A percentile compares a stretch with the other conserved stretches of the same genome.
Evolutionary conservation across 495 filamentous ascomycete genomes (phyloP).

Genomic region (Hypoxylon fuscum): DNA sequence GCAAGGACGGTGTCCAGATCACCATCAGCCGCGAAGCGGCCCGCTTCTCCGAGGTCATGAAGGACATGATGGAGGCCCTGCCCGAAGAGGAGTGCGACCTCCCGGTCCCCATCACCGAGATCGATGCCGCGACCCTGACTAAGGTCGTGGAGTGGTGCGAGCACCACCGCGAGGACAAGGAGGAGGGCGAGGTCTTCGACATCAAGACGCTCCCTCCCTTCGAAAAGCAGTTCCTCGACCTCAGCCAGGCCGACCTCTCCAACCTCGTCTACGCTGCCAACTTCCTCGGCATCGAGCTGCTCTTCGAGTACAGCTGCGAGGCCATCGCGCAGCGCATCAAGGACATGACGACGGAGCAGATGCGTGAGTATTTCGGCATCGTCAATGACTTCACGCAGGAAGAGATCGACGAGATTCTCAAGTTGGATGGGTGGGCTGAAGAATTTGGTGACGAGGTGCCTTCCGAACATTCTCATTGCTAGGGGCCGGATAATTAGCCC

Average conservation of each 20-base stretch:
- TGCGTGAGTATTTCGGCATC: constrained; percentile 80
- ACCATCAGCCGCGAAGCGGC: constrained; percentile 5
- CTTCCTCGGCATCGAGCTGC: constrained; percentile 76
- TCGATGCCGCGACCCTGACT: neutral
- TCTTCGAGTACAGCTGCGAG: constrained; percentile 74
- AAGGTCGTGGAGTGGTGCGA: constrained; percentile 9
- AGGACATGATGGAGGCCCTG: constrained; percentile 16
- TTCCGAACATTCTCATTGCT: too few species aligned
- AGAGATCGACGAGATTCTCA: constrained; percentile 76
- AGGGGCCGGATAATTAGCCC: too few species aligned
- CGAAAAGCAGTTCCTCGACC: neutral
- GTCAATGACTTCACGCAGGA: constrained; percentile 79
- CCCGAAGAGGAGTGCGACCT: neutral
- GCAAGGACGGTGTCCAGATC: neutral
- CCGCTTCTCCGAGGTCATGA: neutral
- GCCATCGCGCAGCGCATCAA: constrained; percentile 79
- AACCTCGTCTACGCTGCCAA: constrained; percentile 65
- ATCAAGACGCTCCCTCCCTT: neutral
- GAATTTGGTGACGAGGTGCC: too few species aligned
- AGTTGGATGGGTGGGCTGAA: constrained; percentile 77
- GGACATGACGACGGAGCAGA: constrained; percentile 76
- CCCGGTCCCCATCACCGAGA: constrained; percentile 1
- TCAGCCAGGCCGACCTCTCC: neutral
- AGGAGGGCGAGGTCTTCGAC: neutral
- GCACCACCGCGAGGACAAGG: neutral